A percentile compares a stretch with the other conserved stretches of the same genome.
Conservation (phyloP, 169 alveolate genomes). For the Cryptosporidium meleagridis region DNA sequence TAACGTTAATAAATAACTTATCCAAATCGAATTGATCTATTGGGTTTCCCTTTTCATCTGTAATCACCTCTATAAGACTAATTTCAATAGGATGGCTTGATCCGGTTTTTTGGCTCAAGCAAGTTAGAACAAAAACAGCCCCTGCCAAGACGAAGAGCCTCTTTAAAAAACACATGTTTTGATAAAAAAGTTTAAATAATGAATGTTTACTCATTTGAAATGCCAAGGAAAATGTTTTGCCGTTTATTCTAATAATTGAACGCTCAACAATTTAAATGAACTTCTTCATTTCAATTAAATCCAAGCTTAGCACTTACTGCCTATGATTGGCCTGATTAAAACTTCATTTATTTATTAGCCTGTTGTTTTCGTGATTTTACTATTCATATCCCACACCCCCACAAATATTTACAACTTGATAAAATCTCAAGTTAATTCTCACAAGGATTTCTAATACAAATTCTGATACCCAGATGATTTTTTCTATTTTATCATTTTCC, state of each 20-base stretch:
- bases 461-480: no score
- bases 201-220: neutral
- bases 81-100: neutral
- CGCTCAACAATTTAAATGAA: neutral
- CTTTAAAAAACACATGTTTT: neutral
- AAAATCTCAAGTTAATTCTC: neutral
- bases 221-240: neutral
- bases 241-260: no score
- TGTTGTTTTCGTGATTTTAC: neutral
- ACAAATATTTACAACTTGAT: slow-evolving; percentile 9
- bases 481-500: no score
- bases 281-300: neutral
- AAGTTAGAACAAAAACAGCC: neutral
- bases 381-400: slow-evolving; percentile 28
- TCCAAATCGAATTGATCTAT: neutral
- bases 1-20: neutral
- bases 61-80: slow-evolving; percentile 19
- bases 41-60: slow-evolving; percentile 3
- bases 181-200: neutral
- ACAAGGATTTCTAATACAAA: neutral
- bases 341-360: neutral
- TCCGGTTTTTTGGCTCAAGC: neutral
- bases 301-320: neutral
- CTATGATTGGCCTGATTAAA: neutral
- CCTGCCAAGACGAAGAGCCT: neutral